Evolutionary conservation across 1,284 basidiomycete genomes (phyloP).

Genomic region (Irpex lacteus): DNA sequence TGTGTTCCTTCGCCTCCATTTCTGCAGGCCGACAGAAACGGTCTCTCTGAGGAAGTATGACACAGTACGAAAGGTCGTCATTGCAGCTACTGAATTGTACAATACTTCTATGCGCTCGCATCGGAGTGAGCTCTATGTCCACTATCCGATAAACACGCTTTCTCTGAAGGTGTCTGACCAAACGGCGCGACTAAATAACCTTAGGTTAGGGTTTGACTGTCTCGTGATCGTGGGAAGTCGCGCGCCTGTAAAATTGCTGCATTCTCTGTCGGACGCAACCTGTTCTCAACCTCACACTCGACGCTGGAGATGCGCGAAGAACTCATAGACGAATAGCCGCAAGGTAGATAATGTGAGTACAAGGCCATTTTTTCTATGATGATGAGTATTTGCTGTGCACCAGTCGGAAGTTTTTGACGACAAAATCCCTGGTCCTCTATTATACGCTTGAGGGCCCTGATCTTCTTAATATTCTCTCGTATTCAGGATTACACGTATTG

Average conservation of each 20-base stretch:
- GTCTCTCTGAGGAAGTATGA: too few species aligned
- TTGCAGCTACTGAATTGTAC: too few species aligned
- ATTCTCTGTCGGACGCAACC: neutral
- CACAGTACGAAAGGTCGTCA: too few species aligned
- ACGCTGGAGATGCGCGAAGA: neutral
- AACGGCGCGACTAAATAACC: too few species aligned
- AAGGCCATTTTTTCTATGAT: slow-evolving; percentile 3
- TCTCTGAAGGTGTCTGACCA: too few species aligned
- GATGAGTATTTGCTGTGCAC: slow-evolving; percentile 33
- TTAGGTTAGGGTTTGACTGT: neutral
- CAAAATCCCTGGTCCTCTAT: slow-evolving; percentile 26
- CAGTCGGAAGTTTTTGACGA: slow-evolving; percentile 28
- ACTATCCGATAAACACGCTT: too few species aligned
- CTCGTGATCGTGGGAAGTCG: neutral
- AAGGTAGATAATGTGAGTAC: neutral
- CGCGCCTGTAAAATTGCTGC: neutral
- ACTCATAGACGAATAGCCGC: neutral
- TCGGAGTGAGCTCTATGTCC: too few species aligned
- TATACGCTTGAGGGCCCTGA: slow-evolving; percentile 30
- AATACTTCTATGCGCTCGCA: too few species aligned
- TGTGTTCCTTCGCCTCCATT: too few species aligned
- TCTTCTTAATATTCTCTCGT: slow-evolving; percentile 1
- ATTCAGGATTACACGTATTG: neutral
- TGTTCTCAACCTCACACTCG: neutral
- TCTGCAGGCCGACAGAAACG: too few species aligned